Evolutionary conservation across 2,329 filamentous ascomycete genomes (phyloP).

Genomic region (Cladorrhinum sp.): DNA sequence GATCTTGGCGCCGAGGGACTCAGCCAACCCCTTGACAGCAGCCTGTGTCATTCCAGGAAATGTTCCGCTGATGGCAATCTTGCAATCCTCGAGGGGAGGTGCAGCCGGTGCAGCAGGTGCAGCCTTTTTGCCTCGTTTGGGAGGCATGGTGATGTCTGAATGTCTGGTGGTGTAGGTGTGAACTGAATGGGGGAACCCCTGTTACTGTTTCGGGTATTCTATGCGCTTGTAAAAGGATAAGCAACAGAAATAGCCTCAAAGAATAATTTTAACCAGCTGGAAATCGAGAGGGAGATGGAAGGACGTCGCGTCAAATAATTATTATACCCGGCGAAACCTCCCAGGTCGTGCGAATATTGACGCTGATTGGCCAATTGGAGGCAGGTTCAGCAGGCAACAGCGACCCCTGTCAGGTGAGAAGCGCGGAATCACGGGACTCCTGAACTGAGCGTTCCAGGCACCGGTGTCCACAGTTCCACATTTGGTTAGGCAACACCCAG

Average conservation of each 20-base stretch:
- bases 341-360: not conserved
- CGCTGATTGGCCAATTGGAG: slow-evolving; percentile 9
- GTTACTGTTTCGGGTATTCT: no score
- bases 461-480: slow-evolving; percentile 12
- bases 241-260: no score
- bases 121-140: slow-evolving; percentile 23
- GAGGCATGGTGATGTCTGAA: slow-evolving; percentile 19
- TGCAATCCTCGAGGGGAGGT: slow-evolving; percentile 45
- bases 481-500: slow-evolving; percentile 17
- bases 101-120: slow-evolving; percentile 7
- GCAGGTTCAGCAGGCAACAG: slow-evolving; percentile 24
- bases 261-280: no score
- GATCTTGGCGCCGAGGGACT: slow-evolving; percentile 47
- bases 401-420: slow-evolving; percentile 1
- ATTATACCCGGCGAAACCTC: not conserved
- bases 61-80: slow-evolving; percentile 58
- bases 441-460: slow-evolving; percentile 16
- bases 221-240: no score
- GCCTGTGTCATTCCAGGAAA: slow-evolving; percentile 54
- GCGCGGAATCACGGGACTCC: slow-evolving; percentile 22
- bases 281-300: not conserved
- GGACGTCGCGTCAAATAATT: not conserved
- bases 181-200: no score
- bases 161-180: no score
- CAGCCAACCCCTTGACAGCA: slow-evolving; percentile 45